phyloP scores from a whole-genome alignment of 192 early-diverging fungal genomes.

The Coemansia javaensis region DNA sequence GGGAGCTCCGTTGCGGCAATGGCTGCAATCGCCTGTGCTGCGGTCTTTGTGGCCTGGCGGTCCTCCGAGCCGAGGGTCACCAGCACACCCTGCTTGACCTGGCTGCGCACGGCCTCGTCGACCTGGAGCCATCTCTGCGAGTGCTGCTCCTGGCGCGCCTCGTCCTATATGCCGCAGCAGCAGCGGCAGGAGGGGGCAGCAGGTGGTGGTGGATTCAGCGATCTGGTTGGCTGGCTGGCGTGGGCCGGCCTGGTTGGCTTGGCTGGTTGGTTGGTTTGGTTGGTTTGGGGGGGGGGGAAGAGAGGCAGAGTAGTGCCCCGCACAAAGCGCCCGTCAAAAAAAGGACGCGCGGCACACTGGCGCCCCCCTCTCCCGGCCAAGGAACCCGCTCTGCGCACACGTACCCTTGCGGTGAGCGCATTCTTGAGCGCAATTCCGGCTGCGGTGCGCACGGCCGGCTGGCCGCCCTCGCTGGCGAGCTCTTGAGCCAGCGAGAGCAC shows the following conservation, averaged over 20 bases:
- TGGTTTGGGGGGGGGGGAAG: too few species aligned
- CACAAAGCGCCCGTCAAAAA: too few species aligned
- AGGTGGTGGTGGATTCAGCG: too few species aligned
- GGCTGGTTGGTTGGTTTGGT: too few species aligned
- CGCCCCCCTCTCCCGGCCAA: not conserved
- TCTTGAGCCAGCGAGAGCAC: slow-evolving; percentile 70
- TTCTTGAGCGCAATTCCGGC: slow-evolving; percentile 96
- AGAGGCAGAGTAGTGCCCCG: too few species aligned
- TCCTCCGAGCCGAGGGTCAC: slow-evolving; percentile 38
- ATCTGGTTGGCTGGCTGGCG: too few species aligned
- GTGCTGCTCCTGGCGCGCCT: slow-evolving; percentile 53
- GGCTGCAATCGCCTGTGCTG: slow-evolving; percentile 83
- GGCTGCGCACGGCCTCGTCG: slow-evolving; percentile 52
- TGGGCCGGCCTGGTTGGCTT: too few species aligned
- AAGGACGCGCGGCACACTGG: too few species aligned
- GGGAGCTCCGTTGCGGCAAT: slow-evolving; percentile 94
- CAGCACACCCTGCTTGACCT: slow-evolving; percentile 67
- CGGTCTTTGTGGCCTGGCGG: slow-evolving; percentile 56
- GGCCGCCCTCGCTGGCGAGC: slow-evolving; percentile 71
- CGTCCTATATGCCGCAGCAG: too few species aligned
- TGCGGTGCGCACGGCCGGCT: slow-evolving; percentile 61
- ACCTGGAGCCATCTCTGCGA: slow-evolving; percentile 62
- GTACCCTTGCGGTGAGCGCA: slow-evolving; percentile 77
- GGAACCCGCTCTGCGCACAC: slow-evolving; percentile 4
- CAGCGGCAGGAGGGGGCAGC: too few species aligned